These are phyloP conservation scores for Boletus bicolor DNA, from an alignment of 768 basidiomycete species.

Conservation along the genomic window DNA sequence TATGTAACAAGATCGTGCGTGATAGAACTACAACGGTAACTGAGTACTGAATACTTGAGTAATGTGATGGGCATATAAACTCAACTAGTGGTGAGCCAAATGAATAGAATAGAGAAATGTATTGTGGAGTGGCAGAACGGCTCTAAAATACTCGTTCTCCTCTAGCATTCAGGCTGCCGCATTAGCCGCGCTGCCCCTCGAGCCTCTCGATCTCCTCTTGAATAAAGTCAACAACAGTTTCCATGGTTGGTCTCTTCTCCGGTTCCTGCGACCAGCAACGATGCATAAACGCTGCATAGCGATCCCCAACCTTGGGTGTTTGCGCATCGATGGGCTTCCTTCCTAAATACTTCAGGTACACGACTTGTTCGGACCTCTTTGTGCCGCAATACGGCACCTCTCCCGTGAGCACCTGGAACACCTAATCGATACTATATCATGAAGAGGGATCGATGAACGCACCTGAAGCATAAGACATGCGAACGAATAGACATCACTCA, in stretches of 20 bases:
- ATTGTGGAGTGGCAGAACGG: too few relatives aligned
- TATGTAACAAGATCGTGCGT: too few relatives aligned
- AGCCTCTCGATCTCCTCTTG: neutral
- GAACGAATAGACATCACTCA: constrained; percentile 17
- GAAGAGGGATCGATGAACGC: neutral
- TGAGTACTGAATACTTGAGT: too few relatives aligned
- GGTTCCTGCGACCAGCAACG: constrained; percentile 11
- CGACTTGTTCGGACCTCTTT: constrained; percentile 9
- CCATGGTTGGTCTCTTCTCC: constrained; percentile 10
- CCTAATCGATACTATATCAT: neutral
- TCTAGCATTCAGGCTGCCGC: too few relatives aligned
- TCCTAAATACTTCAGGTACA: constrained; percentile 12
- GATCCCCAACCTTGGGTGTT: constrained; percentile 3
- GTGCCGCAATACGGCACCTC: constrained; percentile 8
- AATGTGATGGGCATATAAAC: too few relatives aligned
- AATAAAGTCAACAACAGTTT: constrained; percentile 1
- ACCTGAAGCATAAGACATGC: constrained; percentile 18
- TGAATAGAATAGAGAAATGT: too few relatives aligned
- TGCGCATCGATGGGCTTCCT: constrained; percentile 13
- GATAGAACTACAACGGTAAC: too few relatives aligned
- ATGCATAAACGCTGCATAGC: constrained; percentile 3
- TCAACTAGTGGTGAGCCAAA: too few relatives aligned
- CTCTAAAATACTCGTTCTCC: neutral
- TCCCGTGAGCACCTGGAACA: constrained; percentile 7
- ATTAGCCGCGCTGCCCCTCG: neutral